Conservation (phyloP, 768 basidiomycete genomes). For the Panus rudis region DNA sequence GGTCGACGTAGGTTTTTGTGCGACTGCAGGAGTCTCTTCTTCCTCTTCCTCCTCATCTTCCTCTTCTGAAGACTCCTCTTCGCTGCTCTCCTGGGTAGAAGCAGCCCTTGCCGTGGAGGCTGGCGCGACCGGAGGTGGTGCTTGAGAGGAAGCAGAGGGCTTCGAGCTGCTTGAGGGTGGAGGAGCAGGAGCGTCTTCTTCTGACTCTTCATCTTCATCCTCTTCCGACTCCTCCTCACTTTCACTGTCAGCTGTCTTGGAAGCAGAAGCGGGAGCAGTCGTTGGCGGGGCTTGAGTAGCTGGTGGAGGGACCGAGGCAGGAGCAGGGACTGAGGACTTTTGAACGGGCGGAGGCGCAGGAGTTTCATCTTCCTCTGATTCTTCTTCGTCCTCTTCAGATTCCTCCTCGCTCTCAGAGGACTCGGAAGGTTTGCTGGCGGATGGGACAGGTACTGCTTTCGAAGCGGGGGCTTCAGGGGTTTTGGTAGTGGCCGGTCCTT, state of each 20-base stretch:
- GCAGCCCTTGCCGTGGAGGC: no score
- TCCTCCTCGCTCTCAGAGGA: constrained; percentile 9
- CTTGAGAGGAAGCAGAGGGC: no score
- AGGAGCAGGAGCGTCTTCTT: neutral
- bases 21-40: constrained; percentile 3
- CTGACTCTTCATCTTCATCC: neutral
- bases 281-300: neutral
- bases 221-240: neutral
- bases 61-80: neutral
- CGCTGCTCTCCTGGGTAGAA: no score
- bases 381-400: constrained; percentile 22
- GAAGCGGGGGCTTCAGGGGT: neutral
- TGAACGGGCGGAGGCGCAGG: neutral
- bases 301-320: neutral
- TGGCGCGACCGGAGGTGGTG: no score
- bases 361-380: constrained; percentile 23
- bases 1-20: no score
- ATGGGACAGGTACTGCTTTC: no score
- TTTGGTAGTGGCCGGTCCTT: neutral
- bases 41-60: constrained; percentile 1
- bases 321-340: neutral
- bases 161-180: no score
- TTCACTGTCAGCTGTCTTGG: neutral
- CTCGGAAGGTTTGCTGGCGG: constrained; percentile 3
- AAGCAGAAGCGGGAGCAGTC: neutral